These are phyloP conservation scores for Aspergillus bombycis DNA, from an alignment of 2,329 filamentous ascomycete genomes.

Conservation along the genomic window DNA sequence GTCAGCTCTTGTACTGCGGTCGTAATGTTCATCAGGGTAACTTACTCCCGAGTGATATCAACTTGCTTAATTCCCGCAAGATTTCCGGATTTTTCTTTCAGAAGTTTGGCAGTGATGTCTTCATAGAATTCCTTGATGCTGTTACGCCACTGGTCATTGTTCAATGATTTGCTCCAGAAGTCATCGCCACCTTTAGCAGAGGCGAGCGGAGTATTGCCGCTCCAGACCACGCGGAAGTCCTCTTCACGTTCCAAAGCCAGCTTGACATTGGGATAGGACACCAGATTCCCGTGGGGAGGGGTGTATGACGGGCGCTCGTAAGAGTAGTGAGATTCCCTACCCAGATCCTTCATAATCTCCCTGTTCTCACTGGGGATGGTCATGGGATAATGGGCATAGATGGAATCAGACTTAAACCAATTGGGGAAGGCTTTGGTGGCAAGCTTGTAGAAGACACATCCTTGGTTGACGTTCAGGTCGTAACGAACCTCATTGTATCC, in stretches of 20 bases:
- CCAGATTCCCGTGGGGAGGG: slow-evolving; percentile 58
- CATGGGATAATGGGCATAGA: slow-evolving; percentile 78
- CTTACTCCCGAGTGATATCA: slow-evolving; percentile 66
- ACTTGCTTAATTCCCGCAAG: slow-evolving; percentile 67
- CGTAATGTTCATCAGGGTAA: slow-evolving; percentile 15
- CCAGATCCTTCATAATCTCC: slow-evolving; percentile 69
- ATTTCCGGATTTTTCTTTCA: slow-evolving; percentile 67
- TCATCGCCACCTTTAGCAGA: slow-evolving; percentile 61
- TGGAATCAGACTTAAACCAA: slow-evolving; percentile 75
- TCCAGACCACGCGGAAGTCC: slow-evolving; percentile 68
- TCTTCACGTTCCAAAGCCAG: slow-evolving; percentile 63
- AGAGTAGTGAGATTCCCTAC: slow-evolving; percentile 69
- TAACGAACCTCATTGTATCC: slow-evolving; percentile 75
- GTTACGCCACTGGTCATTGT: slow-evolving; percentile 63
- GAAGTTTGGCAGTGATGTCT: slow-evolving; percentile 62
- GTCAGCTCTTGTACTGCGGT: slow-evolving; percentile 9
- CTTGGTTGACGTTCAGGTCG: slow-evolving; percentile 74
- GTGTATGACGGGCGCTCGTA: slow-evolving; percentile 64
- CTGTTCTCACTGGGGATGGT: slow-evolving; percentile 72
- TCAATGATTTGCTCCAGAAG: slow-evolving; percentile 63
- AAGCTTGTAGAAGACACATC: slow-evolving; percentile 83
- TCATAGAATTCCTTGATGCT: slow-evolving; percentile 70
- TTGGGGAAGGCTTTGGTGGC: slow-evolving; percentile 78
- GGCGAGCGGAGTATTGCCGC: slow-evolving; percentile 64
- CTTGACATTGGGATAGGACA: slow-evolving; percentile 64